Evolutionary conservation across 768 basidiomycete species (phyloP), one percentile per base, ranked within the genome.

Genomic region (Dictyophora rubrovolvata): DNA sequence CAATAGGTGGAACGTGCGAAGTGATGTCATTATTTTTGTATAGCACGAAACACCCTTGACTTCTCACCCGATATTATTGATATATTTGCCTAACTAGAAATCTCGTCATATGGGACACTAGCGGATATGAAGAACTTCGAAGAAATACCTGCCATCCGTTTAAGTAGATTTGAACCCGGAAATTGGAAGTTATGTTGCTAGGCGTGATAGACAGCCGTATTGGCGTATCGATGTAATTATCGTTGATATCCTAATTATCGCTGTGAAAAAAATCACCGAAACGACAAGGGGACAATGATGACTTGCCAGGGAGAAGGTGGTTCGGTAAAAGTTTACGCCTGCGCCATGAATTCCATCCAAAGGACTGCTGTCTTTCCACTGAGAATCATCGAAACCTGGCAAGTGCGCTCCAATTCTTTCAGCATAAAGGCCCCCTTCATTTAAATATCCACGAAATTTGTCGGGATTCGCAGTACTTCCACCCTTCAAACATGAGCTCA

Each of bases 401-500:
- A 83, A 72, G 64, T 84, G 82, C 77, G 79, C 82, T 36, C 81
- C 78, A 49, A 75, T 75, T 17, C 82, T 74, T 66, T 84, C 82
- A 14, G 71, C 80, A 58, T 75, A 81, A 1, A 82, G 65, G 1
- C 82, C 82, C 9, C 83, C 83, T 65, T 82, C 81, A 61, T 84
- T 83, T 58, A 80, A 68, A n/a, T 79, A 73, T 5, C 82, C 82
- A 17, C 83, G 75, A 21, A 71, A 69, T 20, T 59, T 72, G 65
- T 84, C 82, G 10, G 76, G 74, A 18, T 74, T 62, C 23, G 71
- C 62, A 11, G 69, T 69, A 20, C 74, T 74, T 6, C 75, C 73
- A 12, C 75, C 75, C 73, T 75, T 70, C 56, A 53, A 48, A 14
- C 42, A 33, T 68, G 66, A 62, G 77, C 5, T 37, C 42, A 20